A percentile compares a stretch with the other conserved stretches of the same genome.
Evolutionary conservation across 1,139 yeast genomes (phyloP).

Genomic region (Saccharomyces hybrid): DNA sequence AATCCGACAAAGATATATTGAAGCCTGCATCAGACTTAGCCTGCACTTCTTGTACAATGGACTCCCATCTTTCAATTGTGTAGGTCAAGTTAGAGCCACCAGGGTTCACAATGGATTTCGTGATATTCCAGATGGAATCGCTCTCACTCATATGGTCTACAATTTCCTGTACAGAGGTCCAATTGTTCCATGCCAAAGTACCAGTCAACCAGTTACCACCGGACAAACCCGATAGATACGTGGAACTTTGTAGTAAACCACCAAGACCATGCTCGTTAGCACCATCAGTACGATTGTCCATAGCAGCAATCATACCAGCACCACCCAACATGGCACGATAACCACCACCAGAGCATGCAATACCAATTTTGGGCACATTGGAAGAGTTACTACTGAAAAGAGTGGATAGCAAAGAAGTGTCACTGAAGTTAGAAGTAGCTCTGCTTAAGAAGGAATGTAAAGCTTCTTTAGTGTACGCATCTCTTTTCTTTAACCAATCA

Average conservation of each 20-base stretch:
- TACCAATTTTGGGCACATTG: slow-evolving; percentile 40
- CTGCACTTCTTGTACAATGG: slow-evolving; percentile 18
- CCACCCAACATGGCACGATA: slow-evolving; percentile 84
- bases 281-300: slow-evolving; percentile 63
- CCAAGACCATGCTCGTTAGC: slow-evolving; percentile 63
- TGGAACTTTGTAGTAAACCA: slow-evolving; percentile 63
- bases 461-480: slow-evolving; percentile 45
- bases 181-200: slow-evolving; percentile 71
- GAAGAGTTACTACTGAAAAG: slow-evolving; percentile 24
- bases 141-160: slow-evolving; percentile 28
- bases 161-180: slow-evolving; percentile 65
- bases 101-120: slow-evolving; percentile 45
- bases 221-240: slow-evolving; percentile 62
- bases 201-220: slow-evolving; percentile 44
- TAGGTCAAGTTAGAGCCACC: slow-evolving; percentile 59
- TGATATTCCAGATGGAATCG: slow-evolving; percentile 53
- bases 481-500: slow-evolving; percentile 40
- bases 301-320: slow-evolving; percentile 74
- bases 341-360: slow-evolving; percentile 88
- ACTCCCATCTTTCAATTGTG: slow-evolving; percentile 46
- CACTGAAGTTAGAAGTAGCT: slow-evolving; percentile 45
- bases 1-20: slow-evolving; percentile 32
- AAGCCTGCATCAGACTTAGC: slow-evolving; percentile 6
- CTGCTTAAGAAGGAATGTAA: slow-evolving; percentile 49
- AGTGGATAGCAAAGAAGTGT: slow-evolving; percentile 9